Base-by-base conservation (phyloP, 169 alveolate species). In the Sarcocystis neurona region DNA sequence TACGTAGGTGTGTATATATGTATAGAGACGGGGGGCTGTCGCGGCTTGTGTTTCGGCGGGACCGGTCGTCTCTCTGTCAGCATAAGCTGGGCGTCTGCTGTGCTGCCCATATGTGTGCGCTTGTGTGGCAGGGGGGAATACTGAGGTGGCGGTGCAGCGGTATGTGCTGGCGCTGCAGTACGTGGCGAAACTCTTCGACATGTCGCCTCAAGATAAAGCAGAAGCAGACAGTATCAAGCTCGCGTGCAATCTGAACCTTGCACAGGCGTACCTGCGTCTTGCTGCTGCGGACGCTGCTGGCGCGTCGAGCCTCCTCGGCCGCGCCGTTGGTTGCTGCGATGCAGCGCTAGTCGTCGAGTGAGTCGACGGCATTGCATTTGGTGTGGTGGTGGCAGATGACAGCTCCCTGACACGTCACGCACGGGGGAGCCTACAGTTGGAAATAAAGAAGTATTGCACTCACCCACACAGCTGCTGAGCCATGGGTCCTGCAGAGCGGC, bases 141-240 rank as follows among this genome's bases (percentile, higher is more conserved):
- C 80, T 32, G 80, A 72, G 80, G 23, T 72, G 80, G 80, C 80
- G 37, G 80, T 72, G 8, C 80, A 72, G 80, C 1, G 80, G 32
- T 72, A 72, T 39, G 32, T 72, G 56, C 34, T 39, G 80, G 80
- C 56, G 1, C 4, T 72, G 27, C 80, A 72, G 80, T 72, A 72
- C 53, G 20, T 39, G 10, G 80, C 80, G 56, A 72, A 72, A 53
- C 37, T 72, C 32, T 72, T 72, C 18, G 80, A 72, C 32, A 5
- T 72, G 10, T 72, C 80, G 15, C 80, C 80, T 23, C 80, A 72
- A 39, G 80, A 72, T 37, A 37, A n/a, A 32, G 80, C 47, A 2
- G 80, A 72, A 39, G 53, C 80, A 8, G 53, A 34, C 15, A 53
- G 56, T 3, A 5, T 72, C 12, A 34, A 43, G 80, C 80, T 72